These are phyloP conservation scores for Teunomyces stri DNA, from an alignment of 805 yeast genomes.

Conservation along the genomic window DNA sequence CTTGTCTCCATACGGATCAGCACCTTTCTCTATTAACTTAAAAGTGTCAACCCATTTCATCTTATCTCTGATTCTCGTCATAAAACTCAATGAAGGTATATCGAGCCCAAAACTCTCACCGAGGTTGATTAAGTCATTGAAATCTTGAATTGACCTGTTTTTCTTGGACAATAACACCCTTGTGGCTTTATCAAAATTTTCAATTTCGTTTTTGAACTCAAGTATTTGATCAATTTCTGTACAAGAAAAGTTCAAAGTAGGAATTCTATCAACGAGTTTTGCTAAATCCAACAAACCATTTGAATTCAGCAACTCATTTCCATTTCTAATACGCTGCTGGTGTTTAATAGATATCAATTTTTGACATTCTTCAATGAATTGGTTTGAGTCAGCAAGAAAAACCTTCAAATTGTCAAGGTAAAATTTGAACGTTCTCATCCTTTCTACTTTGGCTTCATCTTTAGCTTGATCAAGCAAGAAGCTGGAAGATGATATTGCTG, in stretches of 20 bases:
- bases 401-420: constrained; percentile 32
- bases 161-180: constrained; percentile 33
- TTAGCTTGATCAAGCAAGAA: constrained; percentile 9
- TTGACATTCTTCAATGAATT: constrained; percentile 57
- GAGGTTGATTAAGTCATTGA: constrained; percentile 50
- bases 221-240: constrained; percentile 60
- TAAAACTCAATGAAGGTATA: constrained; percentile 44
- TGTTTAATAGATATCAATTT: constrained; percentile 50
- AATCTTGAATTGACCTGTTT: constrained; percentile 40
- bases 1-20: constrained; percentile 38
- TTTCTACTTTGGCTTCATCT: constrained; percentile 8
- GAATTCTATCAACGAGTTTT: constrained; percentile 44
- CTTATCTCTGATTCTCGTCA: constrained; percentile 35
- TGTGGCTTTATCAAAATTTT: constrained; percentile 49
- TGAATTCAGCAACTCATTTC: constrained; percentile 17
- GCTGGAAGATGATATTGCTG: constrained; percentile 31
- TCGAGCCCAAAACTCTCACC: constrained; percentile 62
- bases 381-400: constrained; percentile 45
- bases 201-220: constrained; percentile 52
- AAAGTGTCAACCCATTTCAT: constrained; percentile 32
- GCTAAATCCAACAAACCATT: constrained; percentile 31
- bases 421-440: constrained; percentile 18
- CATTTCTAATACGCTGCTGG: constrained; percentile 46
- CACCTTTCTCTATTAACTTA: constrained; percentile 35
- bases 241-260: constrained; percentile 48